Conservation (phyloP, 495 filamentous ascomycete species). For the Echria macrotheca region DNA sequence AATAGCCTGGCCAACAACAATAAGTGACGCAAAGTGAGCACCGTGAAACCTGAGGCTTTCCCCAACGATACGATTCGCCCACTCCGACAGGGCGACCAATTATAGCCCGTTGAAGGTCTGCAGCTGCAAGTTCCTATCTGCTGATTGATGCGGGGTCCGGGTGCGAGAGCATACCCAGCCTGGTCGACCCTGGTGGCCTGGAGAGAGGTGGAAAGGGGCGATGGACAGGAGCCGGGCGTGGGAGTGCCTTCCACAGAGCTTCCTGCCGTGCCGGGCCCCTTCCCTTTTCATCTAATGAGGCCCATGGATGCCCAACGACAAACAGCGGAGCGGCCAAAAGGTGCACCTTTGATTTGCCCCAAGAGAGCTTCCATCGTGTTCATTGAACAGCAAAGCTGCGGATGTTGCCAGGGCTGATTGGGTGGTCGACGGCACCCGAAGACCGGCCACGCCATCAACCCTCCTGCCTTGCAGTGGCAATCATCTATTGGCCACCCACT, state of each 20-base stretch:
- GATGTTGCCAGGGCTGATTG: neutral
- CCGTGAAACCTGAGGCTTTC: neutral
- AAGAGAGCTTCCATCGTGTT: neutral
- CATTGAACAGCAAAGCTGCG: neutral
- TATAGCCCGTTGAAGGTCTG: neutral
- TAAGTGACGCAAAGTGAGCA: no score
- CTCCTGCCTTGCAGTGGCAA: conserved; percentile 3
- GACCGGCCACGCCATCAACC: neutral
- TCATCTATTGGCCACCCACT: neutral
- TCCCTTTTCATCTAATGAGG: no score
- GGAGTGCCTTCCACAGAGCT: no score
- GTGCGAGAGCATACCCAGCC: no score
- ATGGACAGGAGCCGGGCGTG: no score
- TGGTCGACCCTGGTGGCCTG: no score
- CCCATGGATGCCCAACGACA: neutral
- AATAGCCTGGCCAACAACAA: no score
- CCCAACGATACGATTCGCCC: neutral
- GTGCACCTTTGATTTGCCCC: no score
- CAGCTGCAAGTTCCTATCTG: neutral
- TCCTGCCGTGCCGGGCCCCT: neutral
- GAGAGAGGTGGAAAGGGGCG: no score
- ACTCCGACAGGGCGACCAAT: conserved; percentile 11
- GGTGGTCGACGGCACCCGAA: neutral
- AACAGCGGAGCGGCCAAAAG: no score
- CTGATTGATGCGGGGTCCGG: conserved; percentile 8